These are phyloP conservation scores for Dipteronia dyeriana DNA, from an alignment of 345 rosid genomes.

Conservation along the genomic window DNA sequence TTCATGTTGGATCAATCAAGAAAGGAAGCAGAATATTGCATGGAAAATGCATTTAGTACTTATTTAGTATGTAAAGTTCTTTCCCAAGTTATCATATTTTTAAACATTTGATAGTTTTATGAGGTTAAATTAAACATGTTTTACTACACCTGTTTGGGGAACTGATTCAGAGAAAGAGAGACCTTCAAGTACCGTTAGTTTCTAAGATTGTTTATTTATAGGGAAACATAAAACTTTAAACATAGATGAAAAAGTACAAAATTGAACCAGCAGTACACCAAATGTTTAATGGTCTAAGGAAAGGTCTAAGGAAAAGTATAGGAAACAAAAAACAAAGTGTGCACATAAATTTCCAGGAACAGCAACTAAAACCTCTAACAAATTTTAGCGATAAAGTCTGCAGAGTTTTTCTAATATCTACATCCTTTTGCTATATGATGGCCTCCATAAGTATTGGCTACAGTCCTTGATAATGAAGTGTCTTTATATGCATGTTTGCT, in stretches of 20 bases:
- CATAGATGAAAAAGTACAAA: too few relatives aligned
- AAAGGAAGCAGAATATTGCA: constrained; percentile 94
- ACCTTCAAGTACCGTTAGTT: background rate
- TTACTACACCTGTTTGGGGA: background rate
- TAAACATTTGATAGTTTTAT: background rate
- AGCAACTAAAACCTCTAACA: too few relatives aligned
- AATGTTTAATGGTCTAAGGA: too few relatives aligned
- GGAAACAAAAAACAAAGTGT: too few relatives aligned
- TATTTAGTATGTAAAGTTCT: constrained; percentile 64
- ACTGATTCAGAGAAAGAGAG: background rate
- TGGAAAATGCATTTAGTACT: constrained; percentile 96
- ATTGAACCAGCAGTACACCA: too few relatives aligned
- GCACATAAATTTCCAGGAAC: too few relatives aligned
- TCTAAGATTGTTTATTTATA: background rate
- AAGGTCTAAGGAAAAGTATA: too few relatives aligned
- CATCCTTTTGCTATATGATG: background rate
- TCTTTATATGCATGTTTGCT: constrained; percentile 1
- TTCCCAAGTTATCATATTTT: constrained; percentile 15
- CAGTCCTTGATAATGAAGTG: background rate
- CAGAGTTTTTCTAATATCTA: background rate
- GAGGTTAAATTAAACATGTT: background rate
- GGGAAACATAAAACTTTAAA: too few relatives aligned
- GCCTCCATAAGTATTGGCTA: constrained; percentile 2
- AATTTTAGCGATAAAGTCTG: background rate
- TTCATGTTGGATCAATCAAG: constrained; percentile 94